These are phyloP conservation scores for Blastobotrys parvus DNA, from an alignment of 805 yeast genomes.

Conservation along the genomic window DNA sequence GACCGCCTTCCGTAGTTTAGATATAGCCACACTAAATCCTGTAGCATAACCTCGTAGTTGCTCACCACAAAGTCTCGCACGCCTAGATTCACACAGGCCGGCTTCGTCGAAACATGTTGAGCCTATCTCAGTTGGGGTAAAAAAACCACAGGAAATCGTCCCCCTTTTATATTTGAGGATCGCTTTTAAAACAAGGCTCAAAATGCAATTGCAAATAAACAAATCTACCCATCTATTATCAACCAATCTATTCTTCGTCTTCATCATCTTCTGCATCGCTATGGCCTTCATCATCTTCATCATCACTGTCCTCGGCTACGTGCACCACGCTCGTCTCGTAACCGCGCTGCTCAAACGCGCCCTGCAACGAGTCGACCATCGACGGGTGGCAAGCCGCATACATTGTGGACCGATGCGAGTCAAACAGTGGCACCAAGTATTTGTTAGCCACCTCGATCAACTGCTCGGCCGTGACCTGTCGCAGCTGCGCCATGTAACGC, in stretches of 20 bases:
- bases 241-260: slow-evolving; percentile 16
- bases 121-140: too few relatives aligned
- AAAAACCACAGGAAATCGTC: too few relatives aligned
- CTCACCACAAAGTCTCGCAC: too few relatives aligned
- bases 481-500: slow-evolving; percentile 44
- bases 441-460: slow-evolving; percentile 37
- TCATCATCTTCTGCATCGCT: slow-evolving; percentile 20
- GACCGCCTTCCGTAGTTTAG: too few relatives aligned
- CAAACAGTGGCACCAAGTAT: slow-evolving; percentile 61
- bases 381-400: slow-evolving; percentile 71
- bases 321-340: slow-evolving; percentile 55
- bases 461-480: slow-evolving; percentile 43
- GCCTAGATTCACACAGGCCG: too few relatives aligned
- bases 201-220: too few relatives aligned
- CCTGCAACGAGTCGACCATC: slow-evolving; percentile 39
- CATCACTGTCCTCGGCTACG: slow-evolving; percentile 30
- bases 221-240: too few relatives aligned
- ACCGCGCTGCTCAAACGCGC: slow-evolving; percentile 44
- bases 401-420: slow-evolving; percentile 43
- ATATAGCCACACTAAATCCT: too few relatives aligned
- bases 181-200: too few relatives aligned
- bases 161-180: neutral
- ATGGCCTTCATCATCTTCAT: slow-evolving; percentile 18
- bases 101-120: too few relatives aligned
- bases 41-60: too few relatives aligned